Evolutionary conservation across 1,139 yeast genomes (phyloP), one percentile per base, ranked within the genome.

Genomic region (Kodamaea alishanica): DNA sequence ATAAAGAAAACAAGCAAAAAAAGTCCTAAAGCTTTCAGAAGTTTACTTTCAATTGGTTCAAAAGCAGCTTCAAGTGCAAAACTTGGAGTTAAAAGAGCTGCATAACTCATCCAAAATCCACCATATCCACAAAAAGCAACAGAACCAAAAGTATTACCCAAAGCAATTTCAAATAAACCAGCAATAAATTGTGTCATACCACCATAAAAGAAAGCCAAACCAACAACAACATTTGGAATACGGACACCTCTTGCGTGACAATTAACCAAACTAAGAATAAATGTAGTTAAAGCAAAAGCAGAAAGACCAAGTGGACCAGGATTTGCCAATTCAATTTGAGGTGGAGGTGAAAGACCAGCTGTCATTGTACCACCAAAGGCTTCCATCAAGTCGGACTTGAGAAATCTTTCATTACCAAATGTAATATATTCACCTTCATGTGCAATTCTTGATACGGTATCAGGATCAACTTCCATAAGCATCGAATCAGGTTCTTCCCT

Each of bases 1-100:
- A 88, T 77, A 36, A 82, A 69, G 96, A 96, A 88, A 8, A 84
- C 95, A 34, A 84, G 51, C 41, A 87, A 63, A 57, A 73, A 87
- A 45, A 89, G 75, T 1, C 95, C 96, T 15, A 88, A 52, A 1
- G 92, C 94, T 15, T 38, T 41, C 12, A 35, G 29, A 9, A 38
- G 24, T 10, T 32, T 29, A 11, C 23, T 55, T 11, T 54, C 61
- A 35, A 67, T 64, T 6, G 55, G 66, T 28, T 63, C 73, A 50
- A 76, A 83, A 20, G 81, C 74, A 4, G 69, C 63, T 2, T 63
- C 56, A 38, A 80, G 72, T 11, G 79, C 81, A 58, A 83, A 82
- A 34, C 71, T 67, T 37, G 78, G 74, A 39, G 76, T 62, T 41
- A 77, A 58, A 32, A 82, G 71, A 32, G 82, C 76, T 24, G 83